These are phyloP conservation scores for Ophiosphaerella herpotricha DNA, from an alignment of 2,329 filamentous ascomycete genomes.

Conservation along the genomic window DNA sequence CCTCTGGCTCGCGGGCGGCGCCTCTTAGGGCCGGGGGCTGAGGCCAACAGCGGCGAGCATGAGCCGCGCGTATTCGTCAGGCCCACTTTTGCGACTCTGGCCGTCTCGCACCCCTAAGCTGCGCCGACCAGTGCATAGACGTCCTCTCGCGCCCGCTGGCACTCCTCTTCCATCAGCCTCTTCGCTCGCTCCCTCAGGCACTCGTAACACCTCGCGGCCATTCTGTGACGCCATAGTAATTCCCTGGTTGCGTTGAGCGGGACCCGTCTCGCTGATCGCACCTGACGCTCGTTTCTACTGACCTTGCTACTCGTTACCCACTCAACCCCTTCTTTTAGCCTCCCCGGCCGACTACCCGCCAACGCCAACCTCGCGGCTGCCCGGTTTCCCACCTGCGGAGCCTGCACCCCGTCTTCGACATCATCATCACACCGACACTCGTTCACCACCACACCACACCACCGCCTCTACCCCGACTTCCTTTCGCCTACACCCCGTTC, in stretches of 20 bases:
- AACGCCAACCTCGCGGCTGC: slow-evolving; percentile 33
- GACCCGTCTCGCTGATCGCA: slow-evolving; percentile 33
- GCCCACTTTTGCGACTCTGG: slow-evolving; percentile 29
- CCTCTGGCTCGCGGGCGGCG: slow-evolving; percentile 9
- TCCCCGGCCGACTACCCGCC: slow-evolving; percentile 27
- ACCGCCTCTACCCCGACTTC: slow-evolving; percentile 5
- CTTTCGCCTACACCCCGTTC: background rate
- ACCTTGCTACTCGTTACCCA: slow-evolving; percentile 32
- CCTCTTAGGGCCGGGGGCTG: slow-evolving; percentile 20
- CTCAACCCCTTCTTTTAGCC: slow-evolving; percentile 20
- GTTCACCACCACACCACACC: slow-evolving; percentile 15
- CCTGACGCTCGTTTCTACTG: slow-evolving; percentile 34
- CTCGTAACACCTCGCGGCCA: slow-evolving; percentile 20
- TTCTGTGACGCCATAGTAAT: slow-evolving; percentile 23
- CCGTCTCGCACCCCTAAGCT: slow-evolving; percentile 36
- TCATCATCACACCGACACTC: slow-evolving; percentile 21
- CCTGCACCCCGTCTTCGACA: slow-evolving; percentile 19
- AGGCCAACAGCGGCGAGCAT: background rate
- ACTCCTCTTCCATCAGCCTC: slow-evolving; percentile 24
- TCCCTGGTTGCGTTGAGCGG: slow-evolving; percentile 22
- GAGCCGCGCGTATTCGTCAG: slow-evolving; percentile 29
- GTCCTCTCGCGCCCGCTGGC: slow-evolving; percentile 21
- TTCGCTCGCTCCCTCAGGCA: slow-evolving; percentile 30
- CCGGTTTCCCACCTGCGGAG: slow-evolving; percentile 37
- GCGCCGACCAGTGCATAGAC: slow-evolving; percentile 25